Evolutionary conservation across 1,284 basidiomycete species (phyloP).

Genomic region (Pseudozyma pruni): DNA sequence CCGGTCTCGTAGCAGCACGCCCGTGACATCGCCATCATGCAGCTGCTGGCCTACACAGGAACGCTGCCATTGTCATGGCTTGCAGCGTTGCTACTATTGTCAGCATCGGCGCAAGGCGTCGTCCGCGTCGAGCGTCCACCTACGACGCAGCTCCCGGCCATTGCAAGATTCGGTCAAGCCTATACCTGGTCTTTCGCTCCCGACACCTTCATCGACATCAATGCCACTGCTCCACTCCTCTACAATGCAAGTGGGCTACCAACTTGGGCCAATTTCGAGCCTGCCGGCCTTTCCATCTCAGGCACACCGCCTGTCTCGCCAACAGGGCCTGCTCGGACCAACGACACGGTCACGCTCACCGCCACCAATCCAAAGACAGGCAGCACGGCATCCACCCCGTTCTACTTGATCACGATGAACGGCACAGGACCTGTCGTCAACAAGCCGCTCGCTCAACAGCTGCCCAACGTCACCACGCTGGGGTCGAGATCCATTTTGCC

Average conservation of each 20-base stretch:
- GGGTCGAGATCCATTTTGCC: conserved; percentile 56
- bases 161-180: conserved; percentile 53
- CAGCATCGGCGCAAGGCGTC: conserved; percentile 9
- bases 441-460: conserved; percentile 55
- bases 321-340: neutral
- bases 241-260: conserved; percentile 50
- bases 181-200: conserved; percentile 57
- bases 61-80: conserved; percentile 5
- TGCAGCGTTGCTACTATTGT: conserved; percentile 2
- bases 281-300: conserved; percentile 38
- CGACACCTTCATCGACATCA: conserved; percentile 48
- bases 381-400: conserved; percentile 28
- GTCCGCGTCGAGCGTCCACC: conserved; percentile 44
- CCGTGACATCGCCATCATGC: conserved; percentile 5
- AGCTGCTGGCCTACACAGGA: neutral
- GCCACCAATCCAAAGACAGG: conserved; percentile 29
- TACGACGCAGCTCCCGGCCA: conserved; percentile 48
- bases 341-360: conserved; percentile 15
- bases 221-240: conserved; percentile 29
- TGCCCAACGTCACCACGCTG: conserved; percentile 56
- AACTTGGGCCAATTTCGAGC: conserved; percentile 57
- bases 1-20: too few species aligned
- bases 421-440: conserved; percentile 57
- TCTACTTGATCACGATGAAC: conserved; percentile 47
- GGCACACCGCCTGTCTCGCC: conserved; percentile 47